phyloP scores from a whole-genome alignment of 768 basidiomycete species.

The Tulasnella sp. region DNA sequence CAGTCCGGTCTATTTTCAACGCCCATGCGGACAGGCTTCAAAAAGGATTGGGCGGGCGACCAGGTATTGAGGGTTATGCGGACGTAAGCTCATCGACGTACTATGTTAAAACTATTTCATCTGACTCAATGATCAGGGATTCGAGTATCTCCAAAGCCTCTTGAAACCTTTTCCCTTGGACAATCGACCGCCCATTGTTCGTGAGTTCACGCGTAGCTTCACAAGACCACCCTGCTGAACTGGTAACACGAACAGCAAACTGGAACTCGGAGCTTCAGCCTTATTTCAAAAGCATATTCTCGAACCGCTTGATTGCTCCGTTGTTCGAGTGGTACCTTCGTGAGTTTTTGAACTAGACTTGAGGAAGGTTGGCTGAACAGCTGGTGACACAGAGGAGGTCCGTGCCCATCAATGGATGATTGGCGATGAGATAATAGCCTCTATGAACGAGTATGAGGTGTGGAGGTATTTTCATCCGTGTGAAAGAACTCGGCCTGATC shows the following conservation, averaged over 20 bases:
- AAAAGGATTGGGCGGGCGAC: background rate
- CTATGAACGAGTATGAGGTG: constrained; percentile 56
- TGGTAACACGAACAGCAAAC: background rate
- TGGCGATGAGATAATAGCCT: constrained; percentile 43
- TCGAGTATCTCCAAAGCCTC: background rate
- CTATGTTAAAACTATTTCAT: background rate
- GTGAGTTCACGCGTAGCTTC: background rate
- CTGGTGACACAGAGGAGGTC: constrained; percentile 41
- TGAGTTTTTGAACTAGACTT: constrained; percentile 24
- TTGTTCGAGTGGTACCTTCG: constrained; percentile 64
- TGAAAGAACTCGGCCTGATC: background rate
- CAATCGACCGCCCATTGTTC: background rate
- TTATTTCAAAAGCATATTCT: background rate
- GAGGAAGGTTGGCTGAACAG: background rate
- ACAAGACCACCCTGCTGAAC: background rate
- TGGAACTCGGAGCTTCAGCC: background rate
- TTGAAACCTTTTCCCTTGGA: background rate
- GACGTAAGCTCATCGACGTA: background rate
- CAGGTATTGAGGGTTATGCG: background rate
- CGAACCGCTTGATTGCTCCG: background rate
- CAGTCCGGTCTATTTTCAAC: background rate
- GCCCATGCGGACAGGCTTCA: background rate
- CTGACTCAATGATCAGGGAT: background rate
- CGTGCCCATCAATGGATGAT: constrained; percentile 48
- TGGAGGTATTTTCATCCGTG: constrained; percentile 11